These are phyloP conservation scores for Russula foetens DNA, from an alignment of 768 basidiomycete genomes.

Conservation along the genomic window DNA sequence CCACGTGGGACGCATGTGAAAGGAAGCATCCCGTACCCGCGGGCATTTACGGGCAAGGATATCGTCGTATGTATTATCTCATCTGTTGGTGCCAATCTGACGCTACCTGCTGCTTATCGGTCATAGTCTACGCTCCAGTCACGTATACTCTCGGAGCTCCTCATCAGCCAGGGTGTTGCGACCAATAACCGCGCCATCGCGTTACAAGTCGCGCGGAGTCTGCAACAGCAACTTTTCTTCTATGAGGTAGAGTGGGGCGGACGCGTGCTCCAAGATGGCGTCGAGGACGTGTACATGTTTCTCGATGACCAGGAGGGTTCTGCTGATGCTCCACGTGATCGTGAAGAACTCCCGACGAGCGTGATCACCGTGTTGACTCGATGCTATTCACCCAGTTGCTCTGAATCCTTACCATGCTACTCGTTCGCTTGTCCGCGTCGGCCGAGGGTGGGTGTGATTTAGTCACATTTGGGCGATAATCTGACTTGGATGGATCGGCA, in stretches of 20 bases:
- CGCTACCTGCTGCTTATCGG: background rate
- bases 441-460: conserved; percentile 36
- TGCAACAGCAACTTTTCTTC: conserved; percentile 91
- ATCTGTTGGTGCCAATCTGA: background rate
- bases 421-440: conserved; percentile 66
- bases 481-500: background rate
- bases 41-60: conserved; percentile 91
- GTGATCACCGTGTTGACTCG: conserved; percentile 84
- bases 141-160: conserved; percentile 77
- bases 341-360: conserved; percentile 76
- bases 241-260: conserved; percentile 96
- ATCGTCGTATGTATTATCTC: conserved; percentile 60
- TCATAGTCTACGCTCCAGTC: conserved; percentile 81
- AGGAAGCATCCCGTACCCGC: conserved; percentile 84
- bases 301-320: conserved; percentile 69
- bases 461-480: background rate
- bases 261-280: conserved; percentile 71
- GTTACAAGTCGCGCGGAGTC: conserved; percentile 78
- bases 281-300: conserved; percentile 93
- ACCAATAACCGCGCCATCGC: conserved; percentile 77
- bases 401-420: conserved; percentile 75
- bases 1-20: conserved; percentile 83
- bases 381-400: conserved; percentile 86
- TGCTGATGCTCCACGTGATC: conserved; percentile 51
- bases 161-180: conserved; percentile 63